Evolutionary conservation across 768 basidiomycete species (phyloP), one percentile per base, ranked within the genome.

Genomic region (Tylopilus plumbeoviolaceoides): DNA sequence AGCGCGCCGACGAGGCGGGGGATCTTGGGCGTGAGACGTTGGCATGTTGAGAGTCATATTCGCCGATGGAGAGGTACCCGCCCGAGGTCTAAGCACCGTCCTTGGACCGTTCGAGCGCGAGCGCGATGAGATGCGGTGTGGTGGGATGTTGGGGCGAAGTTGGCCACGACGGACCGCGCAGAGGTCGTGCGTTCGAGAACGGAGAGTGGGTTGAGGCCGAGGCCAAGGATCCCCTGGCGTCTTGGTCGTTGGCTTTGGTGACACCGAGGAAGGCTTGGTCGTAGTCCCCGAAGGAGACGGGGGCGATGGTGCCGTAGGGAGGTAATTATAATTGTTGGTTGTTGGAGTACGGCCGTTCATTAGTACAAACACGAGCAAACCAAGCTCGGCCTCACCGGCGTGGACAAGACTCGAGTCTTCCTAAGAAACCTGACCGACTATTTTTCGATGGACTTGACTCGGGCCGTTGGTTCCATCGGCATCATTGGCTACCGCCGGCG

Each of bases 51-150:
- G 69, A 58, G 10, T 72, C 72, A 59, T 74, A 76, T 51, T 73
- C 76, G 40, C 76, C 73, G 40, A 79, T 73, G 2, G 68, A 61
- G 59, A 79, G 67, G 2, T 69, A 67, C 0, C 77, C 77, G 40
- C 73, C 76, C 11, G 66, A 63, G 1, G 70, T 74, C n/a, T 71
- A 59, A 30, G 74, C 72, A 14, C 73, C 59, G 44, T 77, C 71
- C 1, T 66, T 63, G 2, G 76, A 67, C 5, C 77, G 72, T 7
- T 74, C 66, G 14, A 79, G 68, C 17, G 76, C 70, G 28, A 79
- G 56, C 6, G 72, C 72, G 54, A 79, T 62, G n/a, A 76, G 69
- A 28, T 70, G 73, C 5, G 75, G 70, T 1, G 64, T 54, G 10
- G 57, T 48, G 1, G 72, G 61, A 45, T 72, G 60, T 52, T 73